Evolutionary conservation across 768 basidiomycete species (phyloP), one percentile per base, ranked within the genome.

Genomic region (Trametes meyenii): DNA sequence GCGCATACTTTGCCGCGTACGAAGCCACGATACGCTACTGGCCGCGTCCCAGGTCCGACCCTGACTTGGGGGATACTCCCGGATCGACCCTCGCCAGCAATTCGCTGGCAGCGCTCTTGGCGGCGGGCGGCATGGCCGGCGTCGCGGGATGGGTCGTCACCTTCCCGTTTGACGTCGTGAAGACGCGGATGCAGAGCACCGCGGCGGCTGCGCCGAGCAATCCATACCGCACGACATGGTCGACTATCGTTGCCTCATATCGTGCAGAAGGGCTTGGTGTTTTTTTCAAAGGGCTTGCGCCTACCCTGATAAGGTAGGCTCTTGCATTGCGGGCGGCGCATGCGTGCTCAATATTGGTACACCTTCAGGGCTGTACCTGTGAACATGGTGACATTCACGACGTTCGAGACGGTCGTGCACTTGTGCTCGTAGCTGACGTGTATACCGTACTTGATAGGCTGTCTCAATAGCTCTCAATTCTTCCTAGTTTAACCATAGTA

Each of bases 161-260:
- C 0, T 97, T 96, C 72, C 92, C 93, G 2, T 78, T 94, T 57
- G 94, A 97, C 69, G 89, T 94, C 3, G 81, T 96, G 62, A 96
- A 97, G 76, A 96, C 95, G 14, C 85, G 94, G 5, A 84, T 95
- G 67, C 94, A 97, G 72, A 84, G 84, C 50, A 71, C 24, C 56
- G 17, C 70, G 1, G 55, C 48, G 12, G 46, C 48, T 10, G 42
- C 29, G 29, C 39, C 63, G 3, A 62, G 55, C 26, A 81, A 87
- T 61, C 88, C 85, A 1, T 91, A 87, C 69, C 77, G 81, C 14
- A 83, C 79, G 46, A 87, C 81, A 11, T 67, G 76, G 62, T 84
- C 86, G 38, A 86, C 90, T 0, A 82, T 86, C 33, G 67, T 77
- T 1, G 62, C 86, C 60, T 85, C 87, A 2, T 90, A 87, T 63